Evolutionary conservation across 2,329 filamentous ascomycete species (phyloP).

Genomic region (Trichoderma harzianum): DNA sequence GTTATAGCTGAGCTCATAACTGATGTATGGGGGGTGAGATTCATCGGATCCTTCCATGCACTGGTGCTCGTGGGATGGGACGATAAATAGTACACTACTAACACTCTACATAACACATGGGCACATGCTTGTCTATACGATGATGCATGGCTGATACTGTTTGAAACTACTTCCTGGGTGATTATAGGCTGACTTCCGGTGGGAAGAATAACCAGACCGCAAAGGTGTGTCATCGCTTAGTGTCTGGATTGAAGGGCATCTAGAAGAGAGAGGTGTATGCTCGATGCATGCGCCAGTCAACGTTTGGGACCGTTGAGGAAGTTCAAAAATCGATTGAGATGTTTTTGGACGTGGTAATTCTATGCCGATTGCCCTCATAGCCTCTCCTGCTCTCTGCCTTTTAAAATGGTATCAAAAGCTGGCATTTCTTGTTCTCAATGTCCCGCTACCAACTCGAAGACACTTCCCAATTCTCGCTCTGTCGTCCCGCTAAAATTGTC

Average conservation of each 20-base stretch:
- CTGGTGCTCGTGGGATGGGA: background rate
- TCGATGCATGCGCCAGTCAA: background rate
- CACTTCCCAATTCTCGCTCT: background rate
- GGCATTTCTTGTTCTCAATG: background rate
- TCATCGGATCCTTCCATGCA: background rate
- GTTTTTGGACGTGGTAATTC: background rate
- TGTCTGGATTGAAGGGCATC: background rate
- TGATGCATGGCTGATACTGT: background rate
- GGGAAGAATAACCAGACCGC: background rate
- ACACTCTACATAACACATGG: background rate
- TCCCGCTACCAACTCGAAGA: background rate
- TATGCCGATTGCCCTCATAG: background rate
- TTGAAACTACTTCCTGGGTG: background rate
- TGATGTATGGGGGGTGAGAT: background rate
- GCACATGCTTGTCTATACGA: background rate
- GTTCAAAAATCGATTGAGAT: background rate
- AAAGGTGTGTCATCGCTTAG: background rate
- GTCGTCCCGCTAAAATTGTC: background rate
- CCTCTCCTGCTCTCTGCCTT: background rate
- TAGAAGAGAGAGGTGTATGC: background rate
- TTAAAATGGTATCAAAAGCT: conserved; percentile 4
- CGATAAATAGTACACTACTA: background rate
- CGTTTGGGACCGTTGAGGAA: background rate
- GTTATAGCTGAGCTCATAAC: background rate
- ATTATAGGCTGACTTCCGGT: background rate